A percentile compares a stretch with the other conserved stretches of the same genome.
These are phyloP conservation scores for Salix exigua DNA, from an alignment of 345 rosid species.

Conservation along the genomic window DNA sequence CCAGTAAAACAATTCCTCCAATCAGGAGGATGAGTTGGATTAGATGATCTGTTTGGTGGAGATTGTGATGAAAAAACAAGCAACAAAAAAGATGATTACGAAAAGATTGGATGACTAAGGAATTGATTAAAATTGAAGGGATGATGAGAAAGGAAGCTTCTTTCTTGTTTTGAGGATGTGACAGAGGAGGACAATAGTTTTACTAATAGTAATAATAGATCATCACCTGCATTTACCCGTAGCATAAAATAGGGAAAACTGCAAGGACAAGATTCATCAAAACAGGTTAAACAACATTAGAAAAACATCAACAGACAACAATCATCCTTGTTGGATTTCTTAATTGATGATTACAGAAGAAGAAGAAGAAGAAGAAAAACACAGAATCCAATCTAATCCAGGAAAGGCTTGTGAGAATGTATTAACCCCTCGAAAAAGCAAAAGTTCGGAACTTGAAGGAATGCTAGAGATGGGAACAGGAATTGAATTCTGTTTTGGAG, in stretches of 20 bases:
- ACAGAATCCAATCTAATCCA: not conserved
- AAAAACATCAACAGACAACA: not conserved
- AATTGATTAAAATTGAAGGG: not conserved
- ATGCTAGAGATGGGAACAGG: not conserved
- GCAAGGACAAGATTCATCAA: not conserved
- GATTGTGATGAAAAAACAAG: not conserved
- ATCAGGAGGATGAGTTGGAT: conserved; percentile 23
- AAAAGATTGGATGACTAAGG: not conserved
- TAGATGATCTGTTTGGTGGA: conserved; percentile 4
- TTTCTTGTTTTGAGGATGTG: not conserved
- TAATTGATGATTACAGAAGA: not conserved
- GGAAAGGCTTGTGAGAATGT: not conserved
- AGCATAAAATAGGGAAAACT: not conserved
- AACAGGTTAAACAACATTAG: not conserved
- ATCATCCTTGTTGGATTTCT: not conserved
- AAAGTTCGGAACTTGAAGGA: not conserved
- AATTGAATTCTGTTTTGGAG: not conserved
- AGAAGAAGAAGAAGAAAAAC: no score
- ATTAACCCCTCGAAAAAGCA: not conserved
- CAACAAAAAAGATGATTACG: not conserved
- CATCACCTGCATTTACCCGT: not conserved
- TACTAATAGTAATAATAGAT: not conserved
- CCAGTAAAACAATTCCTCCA: not conserved
- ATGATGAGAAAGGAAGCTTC: not conserved
- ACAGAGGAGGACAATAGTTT: not conserved